Evolutionary conservation across 192 early-diverging fungal species (phyloP), one percentile per base, ranked within the genome.

Genomic region (Coemansia sp.): DNA sequence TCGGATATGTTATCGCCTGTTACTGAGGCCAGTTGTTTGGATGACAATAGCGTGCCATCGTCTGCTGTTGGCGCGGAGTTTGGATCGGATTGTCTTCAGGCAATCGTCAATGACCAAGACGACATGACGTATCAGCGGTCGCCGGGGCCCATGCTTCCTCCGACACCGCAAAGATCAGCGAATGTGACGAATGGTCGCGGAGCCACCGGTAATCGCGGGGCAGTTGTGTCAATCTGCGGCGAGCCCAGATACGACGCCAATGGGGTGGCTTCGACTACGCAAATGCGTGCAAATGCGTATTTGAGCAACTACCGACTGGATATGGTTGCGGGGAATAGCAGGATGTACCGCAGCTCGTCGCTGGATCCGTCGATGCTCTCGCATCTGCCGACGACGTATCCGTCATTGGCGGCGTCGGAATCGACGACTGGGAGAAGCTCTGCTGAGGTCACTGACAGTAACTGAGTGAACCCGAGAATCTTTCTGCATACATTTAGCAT

Each of bases 331-430:
- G 45, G 39, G 3, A 52, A 17, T 6, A 27, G 47, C 19, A 45
- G 62, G 6, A 12, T 30, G 17, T 51, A 67, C 44, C 68, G 74
- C 55, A 78, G 74, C 46, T 40, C 65, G 22, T 78, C 74, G 0
- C 61, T 78, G 25, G 74, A 78, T 24, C 74, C 74, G 1, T 61
- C 74, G 0, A 53, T 78, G 24, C 69, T 78, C 12, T 52, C 69
- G 1, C 62, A 50, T 42, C 43, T 78, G 65, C 68, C 74, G 4
- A 66, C 74, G 1, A 51, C 74, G 13, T 78, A 71, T 39, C 60
- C 69, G 18, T 64, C 74, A 12, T 27, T 50, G 24, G 24, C 24
- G 14, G 23, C 15, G 23, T 50, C 48, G 13, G 48, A 27, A 25
- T 2, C 48, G 0, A 27, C 48, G 48, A 50, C 48, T 12, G 27